Evolutionary conservation across 1,284 basidiomycete species (phyloP).

Genomic region (Moesziomyces sp.): DNA sequence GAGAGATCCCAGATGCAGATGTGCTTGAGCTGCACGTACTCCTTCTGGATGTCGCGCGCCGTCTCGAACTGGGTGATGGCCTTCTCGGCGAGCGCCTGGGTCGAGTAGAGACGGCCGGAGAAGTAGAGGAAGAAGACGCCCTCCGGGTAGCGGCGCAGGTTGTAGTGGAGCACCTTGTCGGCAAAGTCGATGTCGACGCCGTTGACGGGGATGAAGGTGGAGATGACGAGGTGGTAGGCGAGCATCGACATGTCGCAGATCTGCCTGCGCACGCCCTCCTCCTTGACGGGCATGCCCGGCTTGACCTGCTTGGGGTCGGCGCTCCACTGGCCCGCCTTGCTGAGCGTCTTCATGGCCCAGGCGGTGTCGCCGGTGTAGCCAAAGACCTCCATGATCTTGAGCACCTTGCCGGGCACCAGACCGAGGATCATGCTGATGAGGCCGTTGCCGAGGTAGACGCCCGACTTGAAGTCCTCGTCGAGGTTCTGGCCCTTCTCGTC

Average conservation of each 20-base stretch:
- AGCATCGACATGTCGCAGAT: conserved; percentile 66
- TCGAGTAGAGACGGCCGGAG: conserved; percentile 66
- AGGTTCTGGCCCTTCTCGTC: conserved; percentile 44
- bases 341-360: conserved; percentile 58
- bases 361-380: conserved; percentile 64
- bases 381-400: conserved; percentile 67
- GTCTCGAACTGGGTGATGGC: conserved; percentile 60
- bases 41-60: conserved; percentile 63
- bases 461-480: conserved; percentile 65
- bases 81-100: conserved; percentile 57
- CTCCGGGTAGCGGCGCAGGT: conserved; percentile 62
- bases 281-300: conserved; percentile 44
- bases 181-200: conserved; percentile 64
- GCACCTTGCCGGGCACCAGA: conserved; percentile 63
- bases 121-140: conserved; percentile 68
- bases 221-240: conserved; percentile 64
- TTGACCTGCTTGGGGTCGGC: conserved; percentile 25
- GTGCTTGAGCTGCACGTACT: conserved; percentile 67
- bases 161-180: conserved; percentile 65
- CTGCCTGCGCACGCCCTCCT: conserved; percentile 55
- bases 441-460: conserved; percentile 65
- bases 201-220: conserved; percentile 66
- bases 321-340: conserved; percentile 58
- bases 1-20: conserved; percentile 66
- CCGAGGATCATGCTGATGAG: conserved; percentile 66